These are phyloP conservation scores for Friedmanniomyces endolithicus DNA, from an alignment of 495 filamentous ascomycete species.

Conservation along the genomic window DNA sequence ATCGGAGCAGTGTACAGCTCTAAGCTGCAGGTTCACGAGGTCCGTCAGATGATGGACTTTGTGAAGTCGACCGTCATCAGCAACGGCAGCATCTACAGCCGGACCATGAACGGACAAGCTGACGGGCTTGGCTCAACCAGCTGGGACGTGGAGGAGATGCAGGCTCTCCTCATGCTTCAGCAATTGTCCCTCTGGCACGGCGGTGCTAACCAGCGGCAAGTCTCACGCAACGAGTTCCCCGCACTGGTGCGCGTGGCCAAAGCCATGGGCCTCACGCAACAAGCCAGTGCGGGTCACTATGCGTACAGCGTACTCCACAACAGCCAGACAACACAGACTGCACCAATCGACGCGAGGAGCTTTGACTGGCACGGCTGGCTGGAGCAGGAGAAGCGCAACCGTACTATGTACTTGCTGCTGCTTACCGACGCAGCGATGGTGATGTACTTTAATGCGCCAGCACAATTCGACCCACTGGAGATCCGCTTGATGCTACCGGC, in stretches of 20 bases:
- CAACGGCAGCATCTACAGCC: conserved; percentile 30
- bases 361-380: conserved; percentile 53
- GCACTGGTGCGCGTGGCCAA: conserved; percentile 40
- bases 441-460: conserved; percentile 58
- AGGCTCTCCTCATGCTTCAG: conserved; percentile 45
- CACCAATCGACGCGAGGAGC: conserved; percentile 27
- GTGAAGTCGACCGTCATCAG: conserved; percentile 32
- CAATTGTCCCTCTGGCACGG: conserved; percentile 53
- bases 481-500: conserved; percentile 48
- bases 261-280: conserved; percentile 38
- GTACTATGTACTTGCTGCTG: conserved; percentile 49
- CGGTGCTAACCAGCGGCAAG: conserved; percentile 43
- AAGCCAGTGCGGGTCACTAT: conserved; percentile 24
- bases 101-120: conserved; percentile 26
- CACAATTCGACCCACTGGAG: conserved; percentile 43
- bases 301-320: conserved; percentile 33
- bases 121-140: conserved; percentile 19
- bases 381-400: conserved; percentile 53
- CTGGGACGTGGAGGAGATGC: conserved; percentile 46
- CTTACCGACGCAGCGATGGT: conserved; percentile 45
- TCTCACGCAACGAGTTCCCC: conserved; percentile 40
- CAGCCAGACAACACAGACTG: conserved; percentile 3
- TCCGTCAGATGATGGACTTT: conserved; percentile 48
- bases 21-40: conserved; percentile 37
- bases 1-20: conserved; percentile 57